phyloP scores from a whole-genome alignment of 2,329 filamentous ascomycete genomes.

The Cladosporium sp. region DNA sequence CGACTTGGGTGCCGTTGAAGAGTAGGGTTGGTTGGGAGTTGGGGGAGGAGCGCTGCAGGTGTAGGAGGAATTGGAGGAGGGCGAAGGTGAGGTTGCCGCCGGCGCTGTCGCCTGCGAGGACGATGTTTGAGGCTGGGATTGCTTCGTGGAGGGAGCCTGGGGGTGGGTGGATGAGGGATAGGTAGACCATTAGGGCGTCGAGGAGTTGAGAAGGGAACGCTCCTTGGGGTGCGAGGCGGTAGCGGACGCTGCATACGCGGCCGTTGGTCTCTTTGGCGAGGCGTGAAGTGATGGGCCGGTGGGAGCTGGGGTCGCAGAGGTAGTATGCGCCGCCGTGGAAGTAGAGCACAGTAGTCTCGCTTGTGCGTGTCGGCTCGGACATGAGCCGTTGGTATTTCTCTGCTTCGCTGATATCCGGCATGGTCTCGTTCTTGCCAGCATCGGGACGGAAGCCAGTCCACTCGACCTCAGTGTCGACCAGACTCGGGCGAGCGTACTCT shows the following conservation, averaged over 20 bases:
- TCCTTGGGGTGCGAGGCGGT: constrained; percentile 72
- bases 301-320: constrained; percentile 68
- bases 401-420: constrained; percentile 60
- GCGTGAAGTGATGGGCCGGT: constrained; percentile 59
- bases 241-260: constrained; percentile 70
- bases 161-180: constrained; percentile 71
- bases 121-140: constrained; percentile 64
- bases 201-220: constrained; percentile 74
- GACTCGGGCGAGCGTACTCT: constrained; percentile 51
- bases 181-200: constrained; percentile 71
- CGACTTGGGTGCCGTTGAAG: constrained; percentile 62
- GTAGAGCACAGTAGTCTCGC: constrained; percentile 66
- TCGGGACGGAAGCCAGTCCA: constrained; percentile 70
- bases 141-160: constrained; percentile 65
- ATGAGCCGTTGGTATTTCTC: constrained; percentile 68
- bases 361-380: constrained; percentile 58
- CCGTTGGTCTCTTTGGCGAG: constrained; percentile 68
- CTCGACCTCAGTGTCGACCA: constrained; percentile 65
- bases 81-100: constrained; percentile 70
- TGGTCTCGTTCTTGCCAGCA: constrained; percentile 51
- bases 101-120: constrained; percentile 73
- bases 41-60: constrained; percentile 51
- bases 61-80: constrained; percentile 67
- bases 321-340: constrained; percentile 77
- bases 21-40: constrained; percentile 50